Percentiles rank a stretch among this genome's conserved stretches.
Conservation (phyloP, 164 flowering plant genomes). For the Macadamia tetraphylla region DNA sequence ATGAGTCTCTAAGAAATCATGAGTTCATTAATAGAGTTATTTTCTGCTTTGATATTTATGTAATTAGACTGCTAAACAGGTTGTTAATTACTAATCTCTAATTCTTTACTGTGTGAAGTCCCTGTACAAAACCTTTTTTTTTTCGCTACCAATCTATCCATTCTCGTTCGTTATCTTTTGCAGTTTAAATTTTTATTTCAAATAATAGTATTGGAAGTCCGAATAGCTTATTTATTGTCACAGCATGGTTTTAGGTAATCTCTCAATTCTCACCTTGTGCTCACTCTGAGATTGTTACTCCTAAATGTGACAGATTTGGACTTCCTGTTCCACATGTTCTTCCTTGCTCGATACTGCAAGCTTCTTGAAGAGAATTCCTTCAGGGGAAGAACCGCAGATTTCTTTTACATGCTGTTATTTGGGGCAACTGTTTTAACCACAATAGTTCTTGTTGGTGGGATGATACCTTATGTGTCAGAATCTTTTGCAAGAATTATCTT, state of each 20-base stretch:
- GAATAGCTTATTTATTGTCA: background rate
- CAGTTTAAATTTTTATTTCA: background rate
- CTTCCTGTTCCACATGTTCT: constrained; percentile 98
- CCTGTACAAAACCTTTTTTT: background rate
- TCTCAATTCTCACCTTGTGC: background rate
- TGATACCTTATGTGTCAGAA: constrained; percentile 85
- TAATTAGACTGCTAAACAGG: too few relatives aligned
- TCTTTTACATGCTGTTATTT: constrained; percentile 97
- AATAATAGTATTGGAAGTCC: too few relatives aligned
- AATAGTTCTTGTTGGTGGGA: constrained; percentile 89
- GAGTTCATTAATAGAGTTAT: too few relatives aligned
- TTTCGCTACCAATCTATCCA: background rate
- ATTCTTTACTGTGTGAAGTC: background rate
- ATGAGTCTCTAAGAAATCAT: too few relatives aligned
- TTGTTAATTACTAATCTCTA: too few relatives aligned
- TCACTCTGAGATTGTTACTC: constrained; percentile 5
- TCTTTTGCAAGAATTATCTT: constrained; percentile 89
- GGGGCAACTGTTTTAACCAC: constrained; percentile 94
- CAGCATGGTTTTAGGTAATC: background rate
- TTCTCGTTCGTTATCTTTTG: background rate
- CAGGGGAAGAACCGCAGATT: constrained; percentile 97
- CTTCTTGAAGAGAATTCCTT: constrained; percentile 99
- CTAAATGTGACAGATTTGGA: constrained; percentile 73
- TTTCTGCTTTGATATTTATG: too few relatives aligned
- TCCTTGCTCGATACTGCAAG: constrained; percentile 98